Evolutionary conservation across 768 basidiomycete species (phyloP).

Genomic region (Baorangia bicolor): DNA sequence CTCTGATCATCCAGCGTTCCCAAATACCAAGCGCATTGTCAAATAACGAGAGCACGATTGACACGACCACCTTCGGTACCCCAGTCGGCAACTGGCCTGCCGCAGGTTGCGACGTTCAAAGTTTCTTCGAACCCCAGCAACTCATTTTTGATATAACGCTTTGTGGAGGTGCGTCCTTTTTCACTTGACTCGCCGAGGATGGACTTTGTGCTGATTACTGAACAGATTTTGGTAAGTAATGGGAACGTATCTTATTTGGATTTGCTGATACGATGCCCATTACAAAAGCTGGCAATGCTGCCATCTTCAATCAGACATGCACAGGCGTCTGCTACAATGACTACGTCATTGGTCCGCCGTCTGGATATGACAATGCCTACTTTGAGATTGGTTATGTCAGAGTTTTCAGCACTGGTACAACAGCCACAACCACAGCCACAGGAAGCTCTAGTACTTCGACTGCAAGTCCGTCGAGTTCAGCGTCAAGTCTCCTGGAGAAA

Average conservation of each 20-base stretch:
- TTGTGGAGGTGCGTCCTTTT: constrained; percentile 50
- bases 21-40: constrained; percentile 49
- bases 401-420: constrained; percentile 49
- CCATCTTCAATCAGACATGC: constrained; percentile 61
- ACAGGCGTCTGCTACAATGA: constrained; percentile 66
- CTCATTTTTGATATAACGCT: constrained; percentile 76
- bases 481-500: background rate
- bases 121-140: constrained; percentile 60
- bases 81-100: constrained; percentile 70
- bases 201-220: constrained; percentile 11
- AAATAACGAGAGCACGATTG: constrained; percentile 47
- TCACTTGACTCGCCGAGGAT: constrained; percentile 16
- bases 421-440: too few relatives aligned
- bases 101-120: constrained; percentile 49
- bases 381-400: constrained; percentile 69
- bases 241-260: background rate
- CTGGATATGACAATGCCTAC: constrained; percentile 63
- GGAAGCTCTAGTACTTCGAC: too few relatives aligned
- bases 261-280: constrained; percentile 29
- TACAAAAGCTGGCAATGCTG: constrained; percentile 44
- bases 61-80: constrained; percentile 59
- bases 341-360: constrained; percentile 62
- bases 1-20: constrained; percentile 24
- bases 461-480: constrained; percentile 17
- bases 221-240: constrained; percentile 34